Percentiles rank a stretch among this genome's conserved stretches.
These are phyloP conservation scores for Geotrichum fermentans DNA, from an alignment of 1,139 yeast species.

Conservation along the genomic window DNA sequence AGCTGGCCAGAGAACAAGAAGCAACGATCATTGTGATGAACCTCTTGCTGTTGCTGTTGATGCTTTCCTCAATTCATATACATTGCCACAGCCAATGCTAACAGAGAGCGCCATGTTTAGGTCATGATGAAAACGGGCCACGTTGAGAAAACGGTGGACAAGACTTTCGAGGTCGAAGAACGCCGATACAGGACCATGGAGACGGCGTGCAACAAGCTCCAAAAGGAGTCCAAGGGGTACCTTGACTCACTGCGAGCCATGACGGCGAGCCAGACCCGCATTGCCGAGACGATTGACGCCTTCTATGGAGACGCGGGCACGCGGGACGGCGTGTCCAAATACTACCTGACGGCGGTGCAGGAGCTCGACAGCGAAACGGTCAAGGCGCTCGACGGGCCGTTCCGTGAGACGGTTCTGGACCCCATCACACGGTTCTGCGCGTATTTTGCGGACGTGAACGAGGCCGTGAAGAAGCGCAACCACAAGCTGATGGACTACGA, in stretches of 20 bases:
- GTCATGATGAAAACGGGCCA: constrained; percentile 67
- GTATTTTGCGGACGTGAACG: constrained; percentile 84
- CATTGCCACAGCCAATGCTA: no score
- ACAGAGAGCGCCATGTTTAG: constrained; percentile 28
- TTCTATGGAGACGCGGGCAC: constrained; percentile 88
- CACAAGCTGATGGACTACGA: constrained; percentile 93
- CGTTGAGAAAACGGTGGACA: constrained; percentile 86
- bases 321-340: constrained; percentile 69
- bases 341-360: constrained; percentile 78
- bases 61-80: no score
- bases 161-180: constrained; percentile 88
- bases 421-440: constrained; percentile 81
- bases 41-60: no score
- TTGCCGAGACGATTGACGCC: constrained; percentile 92
- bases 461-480: constrained; percentile 87
- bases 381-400: constrained; percentile 93
- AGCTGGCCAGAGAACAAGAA: no score
- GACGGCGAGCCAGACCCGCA: constrained; percentile 91
- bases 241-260: constrained; percentile 85
- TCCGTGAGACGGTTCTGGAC: constrained; percentile 89
- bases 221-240: constrained; percentile 89
- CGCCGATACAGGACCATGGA: constrained; percentile 76
- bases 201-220: constrained; percentile 74
- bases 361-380: constrained; percentile 94
- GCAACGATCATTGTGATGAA: no score